Evolutionary conservation across 495 filamentous ascomycete species (phyloP), one percentile per base, ranked within the genome.

Genomic region (Cryomyces minteri): DNA sequence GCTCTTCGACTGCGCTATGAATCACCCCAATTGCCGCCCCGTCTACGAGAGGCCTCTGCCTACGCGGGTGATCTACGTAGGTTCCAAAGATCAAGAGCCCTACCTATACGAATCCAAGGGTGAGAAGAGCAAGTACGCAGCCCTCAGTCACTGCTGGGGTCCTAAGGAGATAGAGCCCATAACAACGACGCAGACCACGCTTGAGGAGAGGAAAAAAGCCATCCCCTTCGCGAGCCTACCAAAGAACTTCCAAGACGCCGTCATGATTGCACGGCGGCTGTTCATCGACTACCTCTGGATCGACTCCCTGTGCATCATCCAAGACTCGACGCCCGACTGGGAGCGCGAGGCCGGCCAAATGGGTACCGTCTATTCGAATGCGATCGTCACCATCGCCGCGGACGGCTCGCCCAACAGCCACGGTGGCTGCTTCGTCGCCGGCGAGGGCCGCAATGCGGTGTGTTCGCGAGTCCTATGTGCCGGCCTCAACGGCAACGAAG

Each of bases 271-370:
- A 10, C 34, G 34, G 12, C 34, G 34, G 28, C 33, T 46, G 6
- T 10, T 33, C 12, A 14, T 46, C 42, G 6, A 31, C 6, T 46
- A 41, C 28, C 34, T 46, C 11, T 46, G 44, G 44, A 41, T 46
- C 11, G 44, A 46, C 28, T 46, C 44, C 11, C 31, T 46, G 12
- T 46, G 42, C 42, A 34, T 44, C 30, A 44, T 44, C n/a, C 42
- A 44, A 32, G 29, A 44, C 18, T 12, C 12, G 12, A 11, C 9
- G 12, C 7, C 29, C 10, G 42, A 44, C 30, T 32, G 28, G 31
- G 31, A 7, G 6, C 7, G n/a, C 11, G 42, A 44, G 31, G 40
- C 40, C 18, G 2, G 18, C 18, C 18, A 25, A 25, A 25, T 25
- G 18, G 18, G 18, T 25, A 25, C 18, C 18, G 18, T 25, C 18